Base-by-base conservation (phyloP, 352 stramenopile genomes). In the Phytophthora pisi region DNA sequence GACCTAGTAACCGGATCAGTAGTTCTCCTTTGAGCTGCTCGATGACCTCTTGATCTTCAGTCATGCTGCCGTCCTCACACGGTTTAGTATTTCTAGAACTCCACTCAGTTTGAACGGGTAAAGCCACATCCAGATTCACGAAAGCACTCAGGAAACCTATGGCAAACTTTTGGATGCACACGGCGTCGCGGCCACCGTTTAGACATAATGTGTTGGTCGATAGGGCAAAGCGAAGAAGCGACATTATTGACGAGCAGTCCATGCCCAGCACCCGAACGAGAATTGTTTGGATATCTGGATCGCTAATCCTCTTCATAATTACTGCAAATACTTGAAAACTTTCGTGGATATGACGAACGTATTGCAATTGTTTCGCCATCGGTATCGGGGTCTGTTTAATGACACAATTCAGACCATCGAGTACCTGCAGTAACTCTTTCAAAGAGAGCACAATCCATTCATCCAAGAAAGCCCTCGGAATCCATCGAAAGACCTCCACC, bases 1-100 rank as follows among this genome's bases (percentile, higher is more conserved):
- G 67, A 5, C 72, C 75, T n/a, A 90, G 36, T 24, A 86, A 51
- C 11, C 59, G 65, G 5, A 78, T 78, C 18, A 91, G 70, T 16
- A 91, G 66, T 46, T 84, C 74, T 47, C 73, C 79, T 67, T 86
- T 88, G 3, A 82, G 66, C 49, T 91, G 80, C 52, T 89, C 80
- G n/a, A 86, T 73, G 5, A 70, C 59, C 34, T 87, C 81, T 18
- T 70, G 55, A 46, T 91, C 82, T 36, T 83, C 70, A 28, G 68
- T 40, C 38, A 64, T 55, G 13, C 20, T 55, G 9, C 5, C 36
- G 15, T 72, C 43, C 5, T 64, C 57, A 9, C 16, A 28, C 20
- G 42, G 38, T 5, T 61, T 61, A 13, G 42, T 36, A 8, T 69
- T 69, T 5, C 59, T 65, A 11, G 65, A 55, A 15, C 65, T 50